phyloP scores from a whole-genome alignment of 2,329 filamentous ascomycete genomes.

The Alternaria rosae region DNA sequence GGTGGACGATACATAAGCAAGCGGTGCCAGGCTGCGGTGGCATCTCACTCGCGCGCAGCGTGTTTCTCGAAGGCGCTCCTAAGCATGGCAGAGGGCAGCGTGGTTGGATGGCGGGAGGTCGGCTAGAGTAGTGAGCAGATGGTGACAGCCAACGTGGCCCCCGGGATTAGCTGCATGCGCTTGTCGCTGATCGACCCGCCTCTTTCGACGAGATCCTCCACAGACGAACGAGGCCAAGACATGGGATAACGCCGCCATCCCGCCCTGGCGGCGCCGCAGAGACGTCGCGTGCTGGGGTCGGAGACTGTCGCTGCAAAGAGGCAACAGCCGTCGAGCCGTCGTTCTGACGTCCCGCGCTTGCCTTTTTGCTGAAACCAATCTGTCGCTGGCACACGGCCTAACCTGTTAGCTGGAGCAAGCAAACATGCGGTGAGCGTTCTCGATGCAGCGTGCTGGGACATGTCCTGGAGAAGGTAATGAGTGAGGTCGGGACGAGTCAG shows the following conservation, averaged over 20 bases:
- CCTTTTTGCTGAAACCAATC: constrained; percentile 43
- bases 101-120: constrained; percentile 31
- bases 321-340: constrained; percentile 37
- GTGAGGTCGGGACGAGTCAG: constrained; percentile 24
- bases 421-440: constrained; percentile 34
- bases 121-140: constrained; percentile 29
- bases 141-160: constrained; percentile 48
- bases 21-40: constrained; percentile 17
- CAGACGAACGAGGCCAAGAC: constrained; percentile 47
- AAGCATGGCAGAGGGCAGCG: background rate
- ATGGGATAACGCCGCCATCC: constrained; percentile 45
- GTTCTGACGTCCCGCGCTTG: constrained; percentile 42
- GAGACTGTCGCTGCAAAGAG: constrained; percentile 42
- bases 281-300: constrained; percentile 38
- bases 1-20: background rate
- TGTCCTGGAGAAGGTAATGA: background rate
- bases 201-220: constrained; percentile 47
- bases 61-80: constrained; percentile 32
- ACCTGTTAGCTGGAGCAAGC: constrained; percentile 24
- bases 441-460: constrained; percentile 3
- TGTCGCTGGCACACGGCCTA: constrained; percentile 31
- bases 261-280: constrained; percentile 41
- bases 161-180: constrained; percentile 50
- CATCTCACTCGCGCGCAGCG: constrained; percentile 26
- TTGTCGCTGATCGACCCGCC: constrained; percentile 52